Evolutionary conservation across 768 basidiomycete species (phyloP).

Genomic region (Rhizopogon rudus): DNA sequence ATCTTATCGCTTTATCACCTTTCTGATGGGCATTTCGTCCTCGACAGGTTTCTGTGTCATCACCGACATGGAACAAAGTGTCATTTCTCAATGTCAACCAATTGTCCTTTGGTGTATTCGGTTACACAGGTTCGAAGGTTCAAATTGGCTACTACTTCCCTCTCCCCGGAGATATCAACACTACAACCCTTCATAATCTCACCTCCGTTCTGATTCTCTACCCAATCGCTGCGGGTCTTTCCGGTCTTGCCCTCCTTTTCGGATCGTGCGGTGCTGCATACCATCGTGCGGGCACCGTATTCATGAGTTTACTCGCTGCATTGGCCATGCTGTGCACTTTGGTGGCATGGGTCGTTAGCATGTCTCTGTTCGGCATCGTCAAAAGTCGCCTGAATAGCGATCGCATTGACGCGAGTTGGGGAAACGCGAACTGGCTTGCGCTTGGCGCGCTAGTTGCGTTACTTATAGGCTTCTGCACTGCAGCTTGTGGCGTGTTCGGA

Average conservation of each 20-base stretch:
- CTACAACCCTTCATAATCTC: constrained; percentile 56
- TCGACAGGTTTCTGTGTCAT: constrained; percentile 59
- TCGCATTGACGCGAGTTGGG: constrained; percentile 50
- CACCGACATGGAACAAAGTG: constrained; percentile 69
- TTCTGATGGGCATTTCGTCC: neutral
- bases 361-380: constrained; percentile 73
- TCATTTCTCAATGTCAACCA: constrained; percentile 58
- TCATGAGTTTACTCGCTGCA: constrained; percentile 68
- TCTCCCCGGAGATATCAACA: constrained; percentile 31
- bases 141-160: constrained; percentile 58
- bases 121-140: constrained; percentile 53
- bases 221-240: constrained; percentile 68
- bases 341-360: constrained; percentile 71
- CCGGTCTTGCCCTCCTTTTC: constrained; percentile 61
- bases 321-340: constrained; percentile 66
- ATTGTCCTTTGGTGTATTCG: constrained; percentile 72
- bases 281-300: constrained; percentile 65
- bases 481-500: constrained; percentile 63
- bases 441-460: constrained; percentile 70
- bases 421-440: constrained; percentile 81
- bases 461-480: constrained; percentile 59
- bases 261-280: constrained; percentile 63
- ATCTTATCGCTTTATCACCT: constrained; percentile 1
- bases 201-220: constrained; percentile 74
- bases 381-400: constrained; percentile 50